A percentile compares a stretch with the other conserved stretches of the same genome.
Evolutionary conservation across 2,329 filamentous ascomycete species (phyloP).

Genomic region (Cryoendolithus antarcticus): DNA sequence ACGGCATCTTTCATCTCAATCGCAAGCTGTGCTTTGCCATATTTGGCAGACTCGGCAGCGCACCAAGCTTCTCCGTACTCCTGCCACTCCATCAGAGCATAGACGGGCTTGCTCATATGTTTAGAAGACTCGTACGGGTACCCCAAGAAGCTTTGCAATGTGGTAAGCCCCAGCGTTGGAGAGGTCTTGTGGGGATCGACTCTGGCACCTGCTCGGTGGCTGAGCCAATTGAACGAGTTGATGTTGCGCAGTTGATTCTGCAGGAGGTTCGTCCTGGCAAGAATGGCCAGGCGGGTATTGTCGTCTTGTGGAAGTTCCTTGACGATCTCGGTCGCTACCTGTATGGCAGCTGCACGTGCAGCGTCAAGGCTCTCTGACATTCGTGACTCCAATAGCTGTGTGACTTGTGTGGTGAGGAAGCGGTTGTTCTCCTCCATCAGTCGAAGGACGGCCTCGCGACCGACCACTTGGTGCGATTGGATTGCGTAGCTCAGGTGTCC

Average conservation of each 20-base stretch:
- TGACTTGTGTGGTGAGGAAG: slow-evolving; percentile 1
- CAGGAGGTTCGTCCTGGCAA: slow-evolving; percentile 20
- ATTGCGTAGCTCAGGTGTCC: slow-evolving; percentile 24
- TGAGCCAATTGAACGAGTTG: slow-evolving; percentile 59
- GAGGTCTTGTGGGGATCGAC: slow-evolving; percentile 52
- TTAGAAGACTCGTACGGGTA: slow-evolving; percentile 3
- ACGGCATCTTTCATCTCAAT: slow-evolving; percentile 34
- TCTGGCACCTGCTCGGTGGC: slow-evolving; percentile 49
- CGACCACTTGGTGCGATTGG: slow-evolving; percentile 7
- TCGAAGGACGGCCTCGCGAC: slow-evolving; percentile 6
- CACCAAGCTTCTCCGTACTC: slow-evolving; percentile 87
- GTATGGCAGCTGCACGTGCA: slow-evolving; percentile 1
- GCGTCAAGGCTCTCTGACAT: slow-evolving; percentile 1
- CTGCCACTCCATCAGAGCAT: slow-evolving; percentile 57
- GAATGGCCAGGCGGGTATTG: slow-evolving; percentile 10
- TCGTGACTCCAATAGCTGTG: slow-evolving; percentile 1
- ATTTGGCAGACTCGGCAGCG: slow-evolving; percentile 35
- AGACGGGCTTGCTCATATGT: slow-evolving; percentile 9
- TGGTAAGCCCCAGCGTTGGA: slow-evolving; percentile 31
- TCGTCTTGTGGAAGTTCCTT: slow-evolving; percentile 6
- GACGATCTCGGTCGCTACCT: slow-evolving; percentile 5
- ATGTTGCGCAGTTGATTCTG: slow-evolving; percentile 17
- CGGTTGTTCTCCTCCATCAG: slow-evolving; percentile 8
- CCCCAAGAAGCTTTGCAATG: slow-evolving; percentile 6
- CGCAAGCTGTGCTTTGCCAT: slow-evolving; percentile 50